Percentiles rank a stretch among this genome's conserved stretches.
phyloP scores from a whole-genome alignment of 257 asterid genomes.

The Fraxinus pennsylvanica region DNA sequence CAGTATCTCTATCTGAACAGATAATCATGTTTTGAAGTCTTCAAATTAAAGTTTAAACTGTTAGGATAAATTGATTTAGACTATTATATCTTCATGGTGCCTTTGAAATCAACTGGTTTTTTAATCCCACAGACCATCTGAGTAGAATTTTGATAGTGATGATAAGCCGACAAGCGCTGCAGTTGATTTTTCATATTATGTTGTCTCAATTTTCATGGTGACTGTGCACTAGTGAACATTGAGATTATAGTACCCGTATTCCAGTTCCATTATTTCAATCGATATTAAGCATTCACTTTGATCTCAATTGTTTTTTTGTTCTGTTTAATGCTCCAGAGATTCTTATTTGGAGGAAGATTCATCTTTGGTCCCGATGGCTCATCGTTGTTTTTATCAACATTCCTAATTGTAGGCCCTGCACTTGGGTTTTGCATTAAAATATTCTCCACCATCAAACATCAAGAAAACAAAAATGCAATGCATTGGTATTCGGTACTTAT shows the following conservation, averaged over 20 bases:
- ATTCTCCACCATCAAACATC: constrained; percentile 37
- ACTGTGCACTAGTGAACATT: neutral
- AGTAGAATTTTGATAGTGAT: neutral
- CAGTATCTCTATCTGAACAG: neutral
- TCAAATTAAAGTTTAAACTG: neutral
- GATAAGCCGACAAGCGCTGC: neutral
- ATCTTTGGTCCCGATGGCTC: constrained; percentile 86
- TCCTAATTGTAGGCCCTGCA: constrained; percentile 65
- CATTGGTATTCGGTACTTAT: constrained; percentile 65
- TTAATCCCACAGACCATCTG: neutral
- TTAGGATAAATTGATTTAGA: neutral
- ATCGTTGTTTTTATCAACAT: constrained; percentile 60
- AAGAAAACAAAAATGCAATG: constrained; percentile 39
- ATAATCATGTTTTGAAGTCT: neutral
- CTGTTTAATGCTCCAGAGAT: constrained; percentile 56
- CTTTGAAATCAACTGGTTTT: neutral
- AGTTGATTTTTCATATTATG: neutral
- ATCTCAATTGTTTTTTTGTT: neutral
- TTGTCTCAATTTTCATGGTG: neutral
- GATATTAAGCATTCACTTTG: constrained; percentile 8
- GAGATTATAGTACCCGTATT: neutral
- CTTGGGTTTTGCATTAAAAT: constrained; percentile 63
- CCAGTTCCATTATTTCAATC: neutral
- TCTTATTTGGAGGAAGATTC: constrained; percentile 85
- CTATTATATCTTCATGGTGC: neutral